Base-by-base conservation (phyloP, 139 green algal species). In the Chlamydomonas asymmetrica region DNA sequence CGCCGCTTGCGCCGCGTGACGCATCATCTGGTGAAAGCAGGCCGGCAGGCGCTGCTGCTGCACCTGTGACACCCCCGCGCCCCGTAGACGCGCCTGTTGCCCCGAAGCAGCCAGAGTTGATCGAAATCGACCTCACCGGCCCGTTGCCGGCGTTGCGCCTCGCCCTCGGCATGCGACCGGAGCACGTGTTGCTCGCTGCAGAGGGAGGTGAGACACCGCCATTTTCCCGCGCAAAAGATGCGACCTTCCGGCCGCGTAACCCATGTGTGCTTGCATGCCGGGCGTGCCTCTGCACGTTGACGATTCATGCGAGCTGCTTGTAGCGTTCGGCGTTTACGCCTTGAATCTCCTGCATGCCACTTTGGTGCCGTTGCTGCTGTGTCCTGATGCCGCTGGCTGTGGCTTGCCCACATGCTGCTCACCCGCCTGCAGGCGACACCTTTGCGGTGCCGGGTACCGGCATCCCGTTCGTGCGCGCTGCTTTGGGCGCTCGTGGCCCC, bases 101-200 rank as follows among this genome's bases (percentile, higher is more conserved):
- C n/a, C n/a, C 45, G 13, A 16, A 39, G 35, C 56, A 67, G 32
- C 38, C 70, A 3, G 56, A 67, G 29, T 41, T 77, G 10, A 77
- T 77, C 8, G 59, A 77, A 10, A 77, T 77, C 7, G 71, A 77
- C 71, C 59, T 77, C 6, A 69, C 59, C 5, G 32, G 69, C 23
- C 71, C 59, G 40, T 59, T 40, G 0, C 71, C 71, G 13, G 59
- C 71, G 1, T 43, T 77, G 43, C 71, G 59, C 2, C 62, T 69
- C 59, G 61, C 71, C 1, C n/a, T n/a, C n/a, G 71, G 71, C 18
- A 8, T 77, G 41, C 16, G 59, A 8, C 31, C 69, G 23, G 43
- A 63, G 43, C 27, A 77, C 18, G 5, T 77, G 4, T 32, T 77
- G 45, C 13, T 25, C 18, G 45, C 45, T 10, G 45, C 18, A 16